These are phyloP conservation scores for Nadsonia starkeyi-henricii DNA, from an alignment of 1,139 yeast genomes.

Conservation along the genomic window DNA sequence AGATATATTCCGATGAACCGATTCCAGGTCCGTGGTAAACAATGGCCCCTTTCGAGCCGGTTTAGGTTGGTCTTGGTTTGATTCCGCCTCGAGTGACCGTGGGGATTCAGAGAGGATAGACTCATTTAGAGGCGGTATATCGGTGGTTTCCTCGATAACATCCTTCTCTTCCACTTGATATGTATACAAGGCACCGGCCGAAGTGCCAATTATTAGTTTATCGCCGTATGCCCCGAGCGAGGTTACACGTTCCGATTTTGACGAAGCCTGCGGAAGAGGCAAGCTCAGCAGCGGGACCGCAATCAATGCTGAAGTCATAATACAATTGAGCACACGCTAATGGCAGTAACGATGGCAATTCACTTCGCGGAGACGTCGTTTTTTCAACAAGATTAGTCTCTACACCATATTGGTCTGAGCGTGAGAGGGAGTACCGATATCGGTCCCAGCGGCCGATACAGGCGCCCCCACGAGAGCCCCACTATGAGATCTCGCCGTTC, in stretches of 20 bases:
- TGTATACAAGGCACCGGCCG: constrained; percentile 12
- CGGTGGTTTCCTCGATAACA: neutral
- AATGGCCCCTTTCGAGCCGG: neutral
- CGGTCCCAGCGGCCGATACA: constrained; percentile 14
- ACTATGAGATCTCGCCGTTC: too few relatives aligned
- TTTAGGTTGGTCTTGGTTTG: too few relatives aligned
- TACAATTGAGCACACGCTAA: too few relatives aligned
- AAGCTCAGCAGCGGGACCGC: neutral
- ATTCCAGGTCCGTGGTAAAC: neutral
- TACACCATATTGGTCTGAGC: too few relatives aligned
- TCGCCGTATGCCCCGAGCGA: constrained; percentile 13
- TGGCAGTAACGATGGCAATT: too few relatives aligned
- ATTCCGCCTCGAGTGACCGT: too few relatives aligned
- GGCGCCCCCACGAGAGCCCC: constrained; percentile 17
- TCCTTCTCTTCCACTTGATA: constrained; percentile 9
- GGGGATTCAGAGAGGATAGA: too few relatives aligned
- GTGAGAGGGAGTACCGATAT: too few relatives aligned
- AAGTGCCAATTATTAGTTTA: constrained; percentile 16
- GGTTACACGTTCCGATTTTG: constrained; percentile 7
- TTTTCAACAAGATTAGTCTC: too few relatives aligned
- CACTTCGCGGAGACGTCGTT: too few relatives aligned
- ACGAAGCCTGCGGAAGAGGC: constrained; percentile 8
- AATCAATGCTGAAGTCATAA: neutral
- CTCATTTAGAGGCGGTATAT: neutral
- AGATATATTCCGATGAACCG: neutral